phyloP scores from a whole-genome alignment of 768 basidiomycete species.

The Lactarius akahatsu region DNA sequence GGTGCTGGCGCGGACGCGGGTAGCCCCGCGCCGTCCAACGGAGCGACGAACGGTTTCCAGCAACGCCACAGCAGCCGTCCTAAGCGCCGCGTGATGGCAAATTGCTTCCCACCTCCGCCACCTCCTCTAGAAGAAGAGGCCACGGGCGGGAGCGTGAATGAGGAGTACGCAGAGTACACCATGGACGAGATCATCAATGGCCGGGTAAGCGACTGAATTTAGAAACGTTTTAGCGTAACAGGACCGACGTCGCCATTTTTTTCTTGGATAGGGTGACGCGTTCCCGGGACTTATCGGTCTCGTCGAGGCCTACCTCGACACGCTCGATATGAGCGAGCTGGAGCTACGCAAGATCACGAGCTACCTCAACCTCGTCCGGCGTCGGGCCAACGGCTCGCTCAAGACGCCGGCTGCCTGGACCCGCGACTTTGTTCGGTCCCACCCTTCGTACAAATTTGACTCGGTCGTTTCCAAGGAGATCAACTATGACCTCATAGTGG shows the following conservation, averaged over 20 bases:
- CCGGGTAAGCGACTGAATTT: constrained; percentile 49
- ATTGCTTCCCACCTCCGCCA: constrained; percentile 69
- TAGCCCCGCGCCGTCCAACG: constrained; percentile 20
- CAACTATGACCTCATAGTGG: constrained; percentile 89
- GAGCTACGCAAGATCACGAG: constrained; percentile 62
- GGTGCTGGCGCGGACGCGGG: too few relatives aligned
- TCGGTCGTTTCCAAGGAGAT: constrained; percentile 90
- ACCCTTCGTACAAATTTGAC: constrained; percentile 89
- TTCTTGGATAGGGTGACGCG: constrained; percentile 44
- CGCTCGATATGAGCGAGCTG: constrained; percentile 68
- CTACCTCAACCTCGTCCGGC: constrained; percentile 78
- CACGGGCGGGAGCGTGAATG: constrained; percentile 51
- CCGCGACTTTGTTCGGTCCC: constrained; percentile 83
- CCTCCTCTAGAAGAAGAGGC: constrained; percentile 47
- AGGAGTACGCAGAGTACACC: constrained; percentile 92
- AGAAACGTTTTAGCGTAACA: neutral
- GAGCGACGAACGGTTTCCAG: constrained; percentile 30
- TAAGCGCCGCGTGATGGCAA: constrained; percentile 67
- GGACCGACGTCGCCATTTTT: neutral
- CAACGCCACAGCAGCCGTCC: neutral
- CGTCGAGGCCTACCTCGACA: constrained; percentile 81
- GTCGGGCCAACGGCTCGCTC: constrained; percentile 77
- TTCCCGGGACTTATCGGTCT: constrained; percentile 84
- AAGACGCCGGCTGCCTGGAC: constrained; percentile 92
- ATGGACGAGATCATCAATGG: constrained; percentile 93